Percentiles rank a stretch among this genome's conserved stretches.
phyloP scores from a whole-genome alignment of 208 protist genomes.

The Lotmaria passim region DNA sequence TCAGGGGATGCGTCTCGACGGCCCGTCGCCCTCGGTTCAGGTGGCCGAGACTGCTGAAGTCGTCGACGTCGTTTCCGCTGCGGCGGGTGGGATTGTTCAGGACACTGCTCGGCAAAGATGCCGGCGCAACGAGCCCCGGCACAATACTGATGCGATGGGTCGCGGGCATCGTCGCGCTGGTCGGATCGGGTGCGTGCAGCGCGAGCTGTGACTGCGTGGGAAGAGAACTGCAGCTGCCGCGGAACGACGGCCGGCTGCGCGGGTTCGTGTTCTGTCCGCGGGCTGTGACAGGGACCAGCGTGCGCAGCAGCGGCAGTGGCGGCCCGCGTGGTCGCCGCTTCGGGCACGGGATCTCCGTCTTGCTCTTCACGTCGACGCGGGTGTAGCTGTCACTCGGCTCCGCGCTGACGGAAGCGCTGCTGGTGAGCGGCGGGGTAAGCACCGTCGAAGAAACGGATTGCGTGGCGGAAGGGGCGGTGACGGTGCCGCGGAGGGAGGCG shows the following conservation, averaged over 20 bases:
- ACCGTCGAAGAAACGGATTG: background rate
- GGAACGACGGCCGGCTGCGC: conserved; percentile 13
- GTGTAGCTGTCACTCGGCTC: conserved; percentile 20
- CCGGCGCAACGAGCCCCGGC: background rate
- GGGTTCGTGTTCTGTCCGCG: background rate
- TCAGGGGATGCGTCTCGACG: conserved; percentile 11
- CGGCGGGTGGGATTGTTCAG: too few relatives aligned
- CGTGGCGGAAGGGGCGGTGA: background rate
- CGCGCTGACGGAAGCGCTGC: conserved; percentile 7
- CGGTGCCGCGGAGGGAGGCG: conserved; percentile 2
- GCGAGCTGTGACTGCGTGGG: background rate
- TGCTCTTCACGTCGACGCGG: conserved; percentile 24
- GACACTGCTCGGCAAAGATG: background rate
- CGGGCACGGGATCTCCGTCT: conserved; percentile 32
- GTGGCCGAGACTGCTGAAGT: background rate
- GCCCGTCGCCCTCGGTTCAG: background rate
- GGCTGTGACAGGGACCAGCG: conserved; percentile 5
- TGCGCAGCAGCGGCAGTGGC: conserved; percentile 43
- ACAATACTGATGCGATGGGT: background rate
- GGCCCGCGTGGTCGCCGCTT: conserved; percentile 39
- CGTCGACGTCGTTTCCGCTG: background rate
- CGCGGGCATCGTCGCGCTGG: background rate
- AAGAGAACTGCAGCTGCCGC: conserved; percentile 8
- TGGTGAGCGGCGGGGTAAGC: background rate
- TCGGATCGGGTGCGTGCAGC: conserved; percentile 5